A percentile compares a stretch with the other conserved stretches of the same genome.
phyloP scores from a whole-genome alignment of 495 filamentous ascomycete species.

The Aspergillus diversus region DNA sequence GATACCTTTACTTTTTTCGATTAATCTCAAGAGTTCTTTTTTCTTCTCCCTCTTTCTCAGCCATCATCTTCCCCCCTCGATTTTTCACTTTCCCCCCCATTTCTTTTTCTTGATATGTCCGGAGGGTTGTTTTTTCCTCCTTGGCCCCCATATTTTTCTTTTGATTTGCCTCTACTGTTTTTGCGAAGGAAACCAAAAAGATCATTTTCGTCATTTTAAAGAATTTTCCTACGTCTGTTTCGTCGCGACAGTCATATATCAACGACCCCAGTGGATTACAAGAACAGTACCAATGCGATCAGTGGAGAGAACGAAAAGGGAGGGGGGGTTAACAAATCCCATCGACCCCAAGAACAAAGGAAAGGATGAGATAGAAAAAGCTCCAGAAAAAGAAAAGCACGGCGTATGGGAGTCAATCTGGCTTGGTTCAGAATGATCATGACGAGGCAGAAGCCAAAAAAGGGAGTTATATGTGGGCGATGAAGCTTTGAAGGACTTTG shows the following conservation, averaged over 20 bases:
- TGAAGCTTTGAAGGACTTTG: not conserved
- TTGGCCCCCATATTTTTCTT: not conserved
- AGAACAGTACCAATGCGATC: slow-evolving; percentile 8
- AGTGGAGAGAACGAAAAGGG: not conserved
- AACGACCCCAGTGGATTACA: not conserved
- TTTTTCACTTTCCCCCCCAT: slow-evolving; percentile 14
- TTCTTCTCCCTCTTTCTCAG: slow-evolving; percentile 25
- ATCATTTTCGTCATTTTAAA: slow-evolving; percentile 11
- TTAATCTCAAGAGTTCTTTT: slow-evolving; percentile 25
- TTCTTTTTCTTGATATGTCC: slow-evolving; percentile 18
- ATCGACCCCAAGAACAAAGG: not conserved
- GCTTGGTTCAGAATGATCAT: slow-evolving; percentile 35
- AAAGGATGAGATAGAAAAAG: slow-evolving; percentile 8
- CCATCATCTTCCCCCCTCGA: slow-evolving; percentile 15
- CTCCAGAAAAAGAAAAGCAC: slow-evolving; percentile 17
- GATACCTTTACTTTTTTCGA: slow-evolving; percentile 31
- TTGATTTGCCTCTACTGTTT: not conserved
- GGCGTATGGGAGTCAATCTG: slow-evolving; percentile 47
- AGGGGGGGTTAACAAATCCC: not conserved
- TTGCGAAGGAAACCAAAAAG: slow-evolving; percentile 16
- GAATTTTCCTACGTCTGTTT: not conserved
- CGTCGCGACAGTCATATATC: slow-evolving; percentile 1
- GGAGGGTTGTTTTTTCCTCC: slow-evolving; percentile 14
- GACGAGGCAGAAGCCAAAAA: slow-evolving; percentile 14
- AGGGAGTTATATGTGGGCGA: not conserved